A percentile compares a stretch with the other conserved stretches of the same genome.
Conservation (phyloP, 176 grass and related monocot genomes). For the Oryza coarctata region DNA sequence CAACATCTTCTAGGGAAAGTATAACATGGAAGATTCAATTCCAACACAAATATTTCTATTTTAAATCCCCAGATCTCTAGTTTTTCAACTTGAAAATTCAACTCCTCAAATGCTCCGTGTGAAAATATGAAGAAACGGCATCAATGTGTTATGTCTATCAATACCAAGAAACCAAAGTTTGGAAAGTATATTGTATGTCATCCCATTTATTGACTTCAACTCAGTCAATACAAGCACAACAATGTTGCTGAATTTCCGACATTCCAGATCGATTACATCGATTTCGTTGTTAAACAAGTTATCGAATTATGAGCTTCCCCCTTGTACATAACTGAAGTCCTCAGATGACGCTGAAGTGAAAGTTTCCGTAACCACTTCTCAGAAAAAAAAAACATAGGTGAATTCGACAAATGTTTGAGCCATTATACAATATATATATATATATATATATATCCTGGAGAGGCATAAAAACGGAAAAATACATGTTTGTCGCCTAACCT, state of each 20-base stretch:
- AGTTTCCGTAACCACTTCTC: background rate
- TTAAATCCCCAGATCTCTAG: too few relatives aligned
- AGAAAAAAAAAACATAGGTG: background rate
- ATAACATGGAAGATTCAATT: too few relatives aligned
- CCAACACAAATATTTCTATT: too few relatives aligned
- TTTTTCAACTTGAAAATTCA: too few relatives aligned
- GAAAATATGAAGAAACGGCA: too few relatives aligned
- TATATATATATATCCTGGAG: slow-evolving; percentile 10
- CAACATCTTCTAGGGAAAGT: too few relatives aligned
- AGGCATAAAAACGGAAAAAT: background rate
- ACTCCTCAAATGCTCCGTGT: too few relatives aligned
- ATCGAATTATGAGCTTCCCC: background rate
- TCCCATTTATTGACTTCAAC: background rate
- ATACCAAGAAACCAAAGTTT: background rate
- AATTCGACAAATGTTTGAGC: background rate
- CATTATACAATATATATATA: background rate
- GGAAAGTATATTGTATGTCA: background rate
- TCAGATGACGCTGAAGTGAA: background rate
- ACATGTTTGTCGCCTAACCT: background rate
- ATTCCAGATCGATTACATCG: background rate
- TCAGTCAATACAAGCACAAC: background rate
- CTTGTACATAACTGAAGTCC: background rate
- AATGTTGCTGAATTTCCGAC: background rate
- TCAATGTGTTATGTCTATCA: background rate
- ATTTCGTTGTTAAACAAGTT: background rate